Conservation (phyloP, 352 stramenopile species). For the Peronospora destructor region DNA sequence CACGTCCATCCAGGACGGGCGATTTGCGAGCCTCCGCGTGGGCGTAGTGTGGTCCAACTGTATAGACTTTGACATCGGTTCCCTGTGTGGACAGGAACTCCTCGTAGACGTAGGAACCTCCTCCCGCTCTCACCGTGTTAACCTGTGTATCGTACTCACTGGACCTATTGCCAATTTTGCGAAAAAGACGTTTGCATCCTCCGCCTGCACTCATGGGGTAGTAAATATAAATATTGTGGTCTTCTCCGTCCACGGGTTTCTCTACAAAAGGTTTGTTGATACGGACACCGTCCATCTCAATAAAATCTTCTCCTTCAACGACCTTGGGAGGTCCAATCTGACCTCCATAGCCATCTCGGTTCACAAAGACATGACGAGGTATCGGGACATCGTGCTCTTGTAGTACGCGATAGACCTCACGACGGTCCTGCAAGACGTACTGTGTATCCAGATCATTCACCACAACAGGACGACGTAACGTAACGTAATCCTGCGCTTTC, state of each 20-base stretch:
- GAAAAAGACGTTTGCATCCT: slow-evolving; percentile 98
- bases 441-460: slow-evolving; percentile 97
- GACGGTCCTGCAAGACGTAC: slow-evolving; percentile 91
- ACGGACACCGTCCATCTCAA: slow-evolving; percentile 88
- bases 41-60: slow-evolving; percentile 96
- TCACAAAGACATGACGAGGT: slow-evolving; percentile 92
- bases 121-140: slow-evolving; percentile 88
- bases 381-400: slow-evolving; percentile 90
- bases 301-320: slow-evolving; percentile 70
- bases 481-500: slow-evolving; percentile 96
- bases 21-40: slow-evolving; percentile 99
- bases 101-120: slow-evolving; percentile 95
- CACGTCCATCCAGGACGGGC: slow-evolving; percentile 97
- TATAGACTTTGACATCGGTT: slow-evolving; percentile 99
- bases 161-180: slow-evolving; percentile 91
- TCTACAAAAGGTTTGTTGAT: slow-evolving; percentile 99
- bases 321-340: slow-evolving; percentile 31
- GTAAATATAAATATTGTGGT: slow-evolving; percentile 99
- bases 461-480: slow-evolving; percentile 90
- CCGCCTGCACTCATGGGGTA: slow-evolving; percentile 98
- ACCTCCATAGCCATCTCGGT: slow-evolving; percentile 86
- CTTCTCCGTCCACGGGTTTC: slow-evolving; percentile 98
- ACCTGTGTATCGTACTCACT: slow-evolving; percentile 94
- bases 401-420: slow-evolving; percentile 92
- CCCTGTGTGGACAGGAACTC: slow-evolving; percentile 98